These are phyloP conservation scores for Scutellaria galericulata DNA, from an alignment of 257 asterid genomes.

Conservation along the genomic window DNA sequence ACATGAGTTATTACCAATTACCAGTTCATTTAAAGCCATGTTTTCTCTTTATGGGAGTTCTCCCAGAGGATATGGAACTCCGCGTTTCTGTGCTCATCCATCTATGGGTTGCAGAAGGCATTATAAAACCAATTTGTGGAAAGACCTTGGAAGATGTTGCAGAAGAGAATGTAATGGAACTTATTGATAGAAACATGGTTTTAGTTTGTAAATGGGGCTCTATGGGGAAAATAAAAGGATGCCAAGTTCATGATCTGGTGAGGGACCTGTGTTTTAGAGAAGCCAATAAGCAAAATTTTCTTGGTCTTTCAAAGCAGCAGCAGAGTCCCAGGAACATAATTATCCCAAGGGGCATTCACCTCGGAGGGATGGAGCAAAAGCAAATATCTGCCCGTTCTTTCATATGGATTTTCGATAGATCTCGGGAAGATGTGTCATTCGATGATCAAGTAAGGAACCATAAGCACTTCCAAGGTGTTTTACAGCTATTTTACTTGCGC, in stretches of 20 bases:
- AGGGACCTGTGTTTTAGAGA: slow-evolving; percentile 37
- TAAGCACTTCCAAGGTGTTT: background rate
- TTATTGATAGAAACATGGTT: slow-evolving; percentile 32
- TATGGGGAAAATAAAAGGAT: background rate
- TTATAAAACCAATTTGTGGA: slow-evolving; percentile 25
- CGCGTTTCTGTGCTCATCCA: background rate
- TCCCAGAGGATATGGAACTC: background rate
- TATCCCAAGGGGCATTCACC: slow-evolving; percentile 3
- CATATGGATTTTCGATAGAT: background rate
- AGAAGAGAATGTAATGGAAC: slow-evolving; percentile 13
- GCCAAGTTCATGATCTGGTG: slow-evolving; percentile 35
- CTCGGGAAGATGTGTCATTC: background rate
- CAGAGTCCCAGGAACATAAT: background rate
- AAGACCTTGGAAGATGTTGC: slow-evolving; percentile 30
- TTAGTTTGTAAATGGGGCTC: background rate
- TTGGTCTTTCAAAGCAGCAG: background rate
- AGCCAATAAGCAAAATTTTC: slow-evolving; percentile 10
- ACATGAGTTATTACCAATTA: background rate
- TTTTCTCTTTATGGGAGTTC: slow-evolving; percentile 29
- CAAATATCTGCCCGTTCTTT: slow-evolving; percentile 14
- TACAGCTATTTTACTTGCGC: background rate
- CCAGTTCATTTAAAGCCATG: slow-evolving; percentile 19
- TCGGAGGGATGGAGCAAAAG: background rate
- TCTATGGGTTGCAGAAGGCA: slow-evolving; percentile 33
- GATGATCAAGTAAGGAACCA: background rate